Evolutionary conservation across 2,329 filamentous ascomycete genomes (phyloP).

Genomic region (Colletotrichum sp.): DNA sequence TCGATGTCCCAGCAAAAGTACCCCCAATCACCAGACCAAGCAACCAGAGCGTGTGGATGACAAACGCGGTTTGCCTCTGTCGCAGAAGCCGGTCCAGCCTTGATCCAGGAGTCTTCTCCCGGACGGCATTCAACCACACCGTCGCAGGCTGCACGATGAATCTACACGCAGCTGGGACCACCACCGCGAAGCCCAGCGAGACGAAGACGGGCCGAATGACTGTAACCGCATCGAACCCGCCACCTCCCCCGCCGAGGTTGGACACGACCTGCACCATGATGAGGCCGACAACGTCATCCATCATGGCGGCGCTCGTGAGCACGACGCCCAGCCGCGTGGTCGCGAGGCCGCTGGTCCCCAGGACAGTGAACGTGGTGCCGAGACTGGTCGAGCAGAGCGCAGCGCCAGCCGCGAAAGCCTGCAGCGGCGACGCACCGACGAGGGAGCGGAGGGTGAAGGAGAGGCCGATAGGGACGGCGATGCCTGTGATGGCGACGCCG

Average conservation of each 20-base stretch:
- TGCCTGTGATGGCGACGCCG: constrained; percentile 69
- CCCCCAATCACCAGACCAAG: constrained; percentile 54
- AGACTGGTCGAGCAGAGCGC: constrained; percentile 77
- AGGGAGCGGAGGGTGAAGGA: constrained; percentile 65
- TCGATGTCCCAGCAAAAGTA: constrained; percentile 67
- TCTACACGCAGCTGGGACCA: constrained; percentile 51
- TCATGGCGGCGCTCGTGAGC: constrained; percentile 75
- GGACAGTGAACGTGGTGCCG: constrained; percentile 69
- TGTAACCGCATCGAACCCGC: constrained; percentile 32
- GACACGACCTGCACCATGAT: constrained; percentile 80
- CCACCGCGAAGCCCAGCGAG: constrained; percentile 55
- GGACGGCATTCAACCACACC: constrained; percentile 33
- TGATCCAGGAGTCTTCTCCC: constrained; percentile 26
- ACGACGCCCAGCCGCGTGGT: constrained; percentile 62
- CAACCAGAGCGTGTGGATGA: constrained; percentile 54
- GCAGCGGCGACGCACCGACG: constrained; percentile 54
- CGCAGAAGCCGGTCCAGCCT: constrained; percentile 29
- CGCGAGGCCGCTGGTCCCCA: constrained; percentile 46
- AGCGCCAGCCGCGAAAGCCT: constrained; percentile 76
- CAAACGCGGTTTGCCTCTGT: constrained; percentile 40
- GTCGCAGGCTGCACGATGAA: constrained; percentile 49
- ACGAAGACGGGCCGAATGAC: constrained; percentile 52
- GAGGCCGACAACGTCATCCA: constrained; percentile 80
- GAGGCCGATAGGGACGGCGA: constrained; percentile 66
- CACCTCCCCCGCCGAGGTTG: constrained; percentile 53